A percentile compares a stretch with the other conserved stretches of the same genome.
Evolutionary conservation across 352 stramenopile species (phyloP).

Genomic region (Globisporangium megalacanthum): DNA sequence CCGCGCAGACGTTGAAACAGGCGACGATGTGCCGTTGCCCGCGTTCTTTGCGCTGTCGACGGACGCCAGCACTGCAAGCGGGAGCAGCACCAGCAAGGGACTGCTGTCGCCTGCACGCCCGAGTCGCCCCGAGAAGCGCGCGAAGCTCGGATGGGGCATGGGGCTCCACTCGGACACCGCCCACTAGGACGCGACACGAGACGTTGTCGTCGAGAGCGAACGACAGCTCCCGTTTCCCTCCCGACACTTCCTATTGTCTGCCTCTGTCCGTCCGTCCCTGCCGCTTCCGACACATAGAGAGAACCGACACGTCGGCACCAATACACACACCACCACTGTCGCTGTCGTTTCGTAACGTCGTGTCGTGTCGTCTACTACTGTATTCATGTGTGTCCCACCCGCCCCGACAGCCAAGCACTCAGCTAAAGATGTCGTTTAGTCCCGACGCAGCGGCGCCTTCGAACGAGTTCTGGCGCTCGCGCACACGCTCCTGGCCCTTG

Average conservation of each 20-base stretch:
- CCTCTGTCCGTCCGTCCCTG: no score
- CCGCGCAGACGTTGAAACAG: constrained; percentile 22
- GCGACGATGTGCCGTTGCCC: constrained; percentile 44
- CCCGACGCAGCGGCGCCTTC: constrained; percentile 47
- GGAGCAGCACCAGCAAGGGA: constrained; percentile 4
- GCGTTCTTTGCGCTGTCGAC: constrained; percentile 31
- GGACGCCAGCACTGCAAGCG: constrained; percentile 3
- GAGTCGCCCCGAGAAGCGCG: constrained; percentile 28
- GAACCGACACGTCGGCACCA: no score
- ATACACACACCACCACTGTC: no score
- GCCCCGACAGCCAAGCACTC: neutral
- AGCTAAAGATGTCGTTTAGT: constrained; percentile 46
- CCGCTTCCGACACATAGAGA: no score
- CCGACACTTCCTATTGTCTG: no score
- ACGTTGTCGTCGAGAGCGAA: neutral
- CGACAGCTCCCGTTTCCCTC: neutral
- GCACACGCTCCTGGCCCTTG: constrained; percentile 56
- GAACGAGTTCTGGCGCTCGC: constrained; percentile 43
- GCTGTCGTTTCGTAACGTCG: no score
- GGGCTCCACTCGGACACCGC: constrained; percentile 31
- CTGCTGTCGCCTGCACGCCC: neutral
- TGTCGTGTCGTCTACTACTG: neutral
- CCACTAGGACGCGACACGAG: neutral
- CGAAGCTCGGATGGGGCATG: constrained; percentile 81
- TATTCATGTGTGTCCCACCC: neutral